Percentiles rank a stretch among this genome's conserved stretches.
Conservation (phyloP, 768 basidiomycete genomes). For the Termitomyces sp. region DNA sequence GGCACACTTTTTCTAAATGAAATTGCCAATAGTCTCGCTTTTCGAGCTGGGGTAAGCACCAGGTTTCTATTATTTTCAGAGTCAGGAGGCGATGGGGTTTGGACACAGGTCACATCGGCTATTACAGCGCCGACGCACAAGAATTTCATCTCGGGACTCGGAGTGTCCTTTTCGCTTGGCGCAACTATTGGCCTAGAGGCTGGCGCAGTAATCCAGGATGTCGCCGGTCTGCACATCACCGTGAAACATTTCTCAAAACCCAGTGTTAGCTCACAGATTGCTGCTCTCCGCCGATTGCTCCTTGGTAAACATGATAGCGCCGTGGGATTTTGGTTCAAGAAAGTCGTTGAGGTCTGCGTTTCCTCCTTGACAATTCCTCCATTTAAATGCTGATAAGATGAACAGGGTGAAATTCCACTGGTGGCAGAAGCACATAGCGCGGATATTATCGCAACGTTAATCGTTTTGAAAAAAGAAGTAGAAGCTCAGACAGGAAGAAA, state of each 20-base stretch:
- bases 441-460: slow-evolving; percentile 75
- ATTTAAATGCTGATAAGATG: not conserved
- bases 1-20: not conserved
- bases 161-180: slow-evolving; percentile 59
- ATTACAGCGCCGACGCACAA: slow-evolving; percentile 53
- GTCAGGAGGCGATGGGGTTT: not conserved
- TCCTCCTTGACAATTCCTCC: not conserved
- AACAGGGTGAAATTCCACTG: slow-evolving; percentile 63
- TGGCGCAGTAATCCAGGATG: slow-evolving; percentile 59
- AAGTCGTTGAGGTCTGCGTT: slow-evolving; percentile 34
- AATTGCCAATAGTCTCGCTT: slow-evolving; percentile 45
- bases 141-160: slow-evolving; percentile 56
- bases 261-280: slow-evolving; percentile 81
- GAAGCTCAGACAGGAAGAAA: slow-evolving; percentile 36
- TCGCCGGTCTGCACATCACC: slow-evolving; percentile 60
- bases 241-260: slow-evolving; percentile 43
- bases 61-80: not conserved
- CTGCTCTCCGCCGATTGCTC: slow-evolving; percentile 61
- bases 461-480: slow-evolving; percentile 62
- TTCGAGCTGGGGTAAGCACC: slow-evolving; percentile 53
- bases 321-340: slow-evolving; percentile 38
- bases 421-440: slow-evolving; percentile 73
- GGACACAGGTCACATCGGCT: slow-evolving; percentile 44
- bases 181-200: slow-evolving; percentile 53
- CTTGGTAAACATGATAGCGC: slow-evolving; percentile 33